Evolutionary conservation across 768 basidiomycete genomes (phyloP).

Genomic region (Candolleomyces efflorescens): DNA sequence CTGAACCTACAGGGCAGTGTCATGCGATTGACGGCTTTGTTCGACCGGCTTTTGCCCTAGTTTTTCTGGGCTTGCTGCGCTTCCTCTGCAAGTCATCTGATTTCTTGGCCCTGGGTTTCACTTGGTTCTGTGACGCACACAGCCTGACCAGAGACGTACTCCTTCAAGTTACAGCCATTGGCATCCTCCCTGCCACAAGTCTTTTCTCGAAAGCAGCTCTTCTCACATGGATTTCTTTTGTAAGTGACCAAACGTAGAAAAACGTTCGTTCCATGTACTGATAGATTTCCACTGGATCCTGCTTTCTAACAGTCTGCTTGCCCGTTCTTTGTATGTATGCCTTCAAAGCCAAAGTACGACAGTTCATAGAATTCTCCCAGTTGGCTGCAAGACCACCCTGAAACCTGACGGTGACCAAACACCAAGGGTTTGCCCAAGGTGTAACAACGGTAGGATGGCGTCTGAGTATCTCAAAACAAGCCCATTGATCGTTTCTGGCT

Average conservation of each 20-base stretch:
- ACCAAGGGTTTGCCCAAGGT: constrained; percentile 59
- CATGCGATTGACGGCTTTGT: no score
- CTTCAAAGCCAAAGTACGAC: neutral
- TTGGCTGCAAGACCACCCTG: constrained; percentile 55
- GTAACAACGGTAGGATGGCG: constrained; percentile 50
- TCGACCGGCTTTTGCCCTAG: no score
- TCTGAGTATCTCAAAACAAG: neutral
- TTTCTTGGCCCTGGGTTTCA: neutral
- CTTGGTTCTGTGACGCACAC: no score
- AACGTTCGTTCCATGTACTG: neutral
- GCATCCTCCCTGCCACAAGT: neutral
- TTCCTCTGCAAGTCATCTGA: neutral
- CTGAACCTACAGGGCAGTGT: no score
- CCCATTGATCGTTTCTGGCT: neutral
- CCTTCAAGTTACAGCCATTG: neutral
- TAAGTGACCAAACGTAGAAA: neutral
- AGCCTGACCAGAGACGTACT: no score
- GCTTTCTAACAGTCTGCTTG: constrained; percentile 6
- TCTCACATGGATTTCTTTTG: constrained; percentile 8
- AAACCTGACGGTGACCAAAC: constrained; percentile 49
- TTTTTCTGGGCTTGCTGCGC: no score
- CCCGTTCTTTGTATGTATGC: constrained; percentile 11
- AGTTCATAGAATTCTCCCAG: constrained; percentile 24
- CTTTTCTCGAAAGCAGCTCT: neutral
- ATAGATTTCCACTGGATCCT: neutral